Evolutionary conservation across 768 basidiomycete species (phyloP).

Genomic region (Sarcodon aspratus): DNA sequence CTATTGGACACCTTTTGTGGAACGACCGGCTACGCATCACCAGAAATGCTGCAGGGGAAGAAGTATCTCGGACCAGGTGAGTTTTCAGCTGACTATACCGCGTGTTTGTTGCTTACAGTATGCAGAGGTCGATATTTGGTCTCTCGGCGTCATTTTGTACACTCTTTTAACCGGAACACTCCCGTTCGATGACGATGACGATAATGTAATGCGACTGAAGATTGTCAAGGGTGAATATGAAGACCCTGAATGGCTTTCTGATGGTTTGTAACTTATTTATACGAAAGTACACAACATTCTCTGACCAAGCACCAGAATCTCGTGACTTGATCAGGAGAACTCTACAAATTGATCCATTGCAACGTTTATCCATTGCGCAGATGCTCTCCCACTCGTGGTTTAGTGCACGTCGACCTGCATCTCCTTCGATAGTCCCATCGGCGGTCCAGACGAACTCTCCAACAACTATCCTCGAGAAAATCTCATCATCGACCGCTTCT

Average conservation of each 20-base stretch:
- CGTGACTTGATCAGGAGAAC: slow-evolving; percentile 73
- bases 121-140: slow-evolving; percentile 93
- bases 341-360: slow-evolving; percentile 63
- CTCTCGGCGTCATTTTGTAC: slow-evolving; percentile 85
- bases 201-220: slow-evolving; percentile 68
- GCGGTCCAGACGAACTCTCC: slow-evolving; percentile 4
- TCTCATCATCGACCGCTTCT: slow-evolving; percentile 18
- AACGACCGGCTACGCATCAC: slow-evolving; percentile 87
- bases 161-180: slow-evolving; percentile 82
- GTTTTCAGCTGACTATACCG: slow-evolving; percentile 13
- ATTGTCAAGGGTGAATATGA: slow-evolving; percentile 83
- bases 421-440: neutral
- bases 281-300: neutral
- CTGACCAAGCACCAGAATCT: slow-evolving; percentile 43
- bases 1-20: slow-evolving; percentile 93
- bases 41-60: slow-evolving; percentile 82
- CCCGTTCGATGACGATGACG: slow-evolving; percentile 88
- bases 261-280: slow-evolving; percentile 36
- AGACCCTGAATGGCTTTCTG: slow-evolving; percentile 85
- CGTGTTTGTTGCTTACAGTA: slow-evolving; percentile 6
- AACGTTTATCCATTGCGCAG: slow-evolving; percentile 71
- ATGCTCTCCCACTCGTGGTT: slow-evolving; percentile 89
- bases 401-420: slow-evolving; percentile 11
- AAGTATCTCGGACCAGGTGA: slow-evolving; percentile 85
- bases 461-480: slow-evolving; percentile 12